Evolutionary conservation across 2,329 filamentous ascomycete genomes (phyloP).

Genomic region (Arthrobotrys entomopaga): DNA sequence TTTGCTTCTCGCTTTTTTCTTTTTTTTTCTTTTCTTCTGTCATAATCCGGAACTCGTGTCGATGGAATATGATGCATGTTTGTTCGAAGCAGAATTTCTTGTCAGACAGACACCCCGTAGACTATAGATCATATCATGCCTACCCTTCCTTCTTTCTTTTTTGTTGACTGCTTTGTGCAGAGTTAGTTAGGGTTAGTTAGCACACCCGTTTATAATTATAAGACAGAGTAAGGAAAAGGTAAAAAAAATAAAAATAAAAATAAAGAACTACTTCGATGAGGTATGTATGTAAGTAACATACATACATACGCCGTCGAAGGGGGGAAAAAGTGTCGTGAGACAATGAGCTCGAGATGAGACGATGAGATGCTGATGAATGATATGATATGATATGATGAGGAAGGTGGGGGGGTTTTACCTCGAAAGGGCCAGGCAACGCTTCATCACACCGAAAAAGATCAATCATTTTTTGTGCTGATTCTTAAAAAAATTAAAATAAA

Average conservation of each 20-base stretch:
- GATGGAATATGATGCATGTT: constrained; percentile 40
- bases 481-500: background rate
- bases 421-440: constrained; percentile 4
- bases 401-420: constrained; percentile 37
- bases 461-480: background rate
- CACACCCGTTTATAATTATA: background rate
- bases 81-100: constrained; percentile 27
- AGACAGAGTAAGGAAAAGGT: no score
- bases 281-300: constrained; percentile 1
- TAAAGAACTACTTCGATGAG: constrained; percentile 8
- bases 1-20: constrained; percentile 28
- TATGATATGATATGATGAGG: constrained; percentile 16
- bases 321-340: constrained; percentile 24
- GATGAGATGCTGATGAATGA: constrained; percentile 49
- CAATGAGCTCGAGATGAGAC: constrained; percentile 31
- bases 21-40: constrained; percentile 26
- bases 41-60: constrained; percentile 52
- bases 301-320: background rate
- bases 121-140: background rate
- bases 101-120: no score
- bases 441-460: background rate
- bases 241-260: background rate
- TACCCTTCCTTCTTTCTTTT: no score
- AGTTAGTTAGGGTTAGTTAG: constrained; percentile 19
- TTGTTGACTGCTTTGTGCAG: constrained; percentile 38